Percentiles rank a stretch among this genome's conserved stretches.
These are phyloP conservation scores for Globisporangium rhizosaccharum DNA, from an alignment of 352 stramenopile species.

Conservation along the genomic window DNA sequence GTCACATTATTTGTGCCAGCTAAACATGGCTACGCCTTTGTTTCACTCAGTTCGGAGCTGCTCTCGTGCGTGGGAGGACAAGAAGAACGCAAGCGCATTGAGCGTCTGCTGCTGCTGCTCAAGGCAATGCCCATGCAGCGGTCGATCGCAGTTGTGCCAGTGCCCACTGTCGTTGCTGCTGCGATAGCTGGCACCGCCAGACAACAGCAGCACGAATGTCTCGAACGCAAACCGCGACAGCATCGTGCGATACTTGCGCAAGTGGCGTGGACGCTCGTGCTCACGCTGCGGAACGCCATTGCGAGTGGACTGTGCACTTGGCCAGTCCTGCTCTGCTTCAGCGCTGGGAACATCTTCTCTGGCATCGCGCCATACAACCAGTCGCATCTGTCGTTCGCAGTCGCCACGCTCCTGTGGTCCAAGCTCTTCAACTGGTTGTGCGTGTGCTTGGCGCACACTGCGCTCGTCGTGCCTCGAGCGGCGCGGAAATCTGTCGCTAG, in stretches of 20 bases:
- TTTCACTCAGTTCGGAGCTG: no score
- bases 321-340: slow-evolving; percentile 17
- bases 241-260: not conserved
- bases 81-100: no score
- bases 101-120: not conserved
- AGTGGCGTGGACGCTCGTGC: slow-evolving; percentile 1
- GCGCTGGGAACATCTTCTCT: slow-evolving; percentile 22
- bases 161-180: not conserved
- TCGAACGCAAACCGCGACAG: not conserved
- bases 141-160: not conserved
- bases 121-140: not conserved
- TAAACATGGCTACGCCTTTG: no score
- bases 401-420: slow-evolving; percentile 25
- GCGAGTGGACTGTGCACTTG: slow-evolving; percentile 13
- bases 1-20: no score
- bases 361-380: slow-evolving; percentile 19
- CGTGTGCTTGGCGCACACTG: slow-evolving; percentile 6
- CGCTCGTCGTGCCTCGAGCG: not conserved
- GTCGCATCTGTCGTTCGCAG: slow-evolving; percentile 16
- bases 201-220: not conserved
- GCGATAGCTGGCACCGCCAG: not conserved
- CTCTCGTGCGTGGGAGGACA: no score
- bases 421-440: slow-evolving; percentile 8
- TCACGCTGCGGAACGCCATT: slow-evolving; percentile 18
- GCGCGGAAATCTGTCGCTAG: not conserved